Percentiles rank a stretch among this genome's conserved stretches.
Evolutionary conservation across 2,329 filamentous ascomycete species (phyloP).

Genomic region (Pseudopyricularia cyperi): DNA sequence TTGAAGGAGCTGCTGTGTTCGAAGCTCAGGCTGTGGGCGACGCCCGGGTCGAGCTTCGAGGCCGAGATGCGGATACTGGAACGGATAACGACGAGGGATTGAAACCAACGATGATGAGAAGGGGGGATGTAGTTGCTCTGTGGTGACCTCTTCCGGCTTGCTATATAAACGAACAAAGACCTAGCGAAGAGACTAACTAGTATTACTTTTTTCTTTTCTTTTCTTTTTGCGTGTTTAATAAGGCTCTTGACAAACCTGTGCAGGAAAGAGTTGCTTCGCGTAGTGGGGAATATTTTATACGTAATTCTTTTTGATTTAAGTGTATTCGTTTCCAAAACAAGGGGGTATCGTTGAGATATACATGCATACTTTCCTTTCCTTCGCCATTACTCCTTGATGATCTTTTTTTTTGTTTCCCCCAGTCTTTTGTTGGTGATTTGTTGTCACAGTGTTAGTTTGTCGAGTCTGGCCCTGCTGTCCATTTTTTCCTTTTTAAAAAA

Average conservation of each 20-base stretch:
- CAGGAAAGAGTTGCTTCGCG: no score
- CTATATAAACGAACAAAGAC: no score
- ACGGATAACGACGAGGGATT: neutral
- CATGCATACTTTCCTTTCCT: slow-evolving; percentile 1
- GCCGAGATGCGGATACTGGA: slow-evolving; percentile 9
- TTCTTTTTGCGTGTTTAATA: neutral
- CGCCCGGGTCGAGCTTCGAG: slow-evolving; percentile 17
- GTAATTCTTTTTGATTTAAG: no score
- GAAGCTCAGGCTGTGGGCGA: slow-evolving; percentile 18
- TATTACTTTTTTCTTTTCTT: neutral
- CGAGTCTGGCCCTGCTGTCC: neutral
- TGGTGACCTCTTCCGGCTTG: no score
- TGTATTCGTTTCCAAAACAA: neutral
- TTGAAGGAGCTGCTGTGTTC: slow-evolving; percentile 15
- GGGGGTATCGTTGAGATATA: slow-evolving; percentile 4
- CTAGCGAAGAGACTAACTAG: no score
- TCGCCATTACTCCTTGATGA: neutral
- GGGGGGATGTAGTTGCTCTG: no score
- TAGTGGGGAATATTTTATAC: no score
- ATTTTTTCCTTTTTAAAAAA: neutral
- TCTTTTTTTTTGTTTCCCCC: neutral
- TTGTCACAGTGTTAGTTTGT: no score
- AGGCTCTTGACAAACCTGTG: no score
- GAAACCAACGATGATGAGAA: neutral
- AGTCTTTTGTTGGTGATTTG: no score